Base-by-base conservation (phyloP, 2,329 filamentous ascomycete genomes). In the Paecilomyces sp. region DNA sequence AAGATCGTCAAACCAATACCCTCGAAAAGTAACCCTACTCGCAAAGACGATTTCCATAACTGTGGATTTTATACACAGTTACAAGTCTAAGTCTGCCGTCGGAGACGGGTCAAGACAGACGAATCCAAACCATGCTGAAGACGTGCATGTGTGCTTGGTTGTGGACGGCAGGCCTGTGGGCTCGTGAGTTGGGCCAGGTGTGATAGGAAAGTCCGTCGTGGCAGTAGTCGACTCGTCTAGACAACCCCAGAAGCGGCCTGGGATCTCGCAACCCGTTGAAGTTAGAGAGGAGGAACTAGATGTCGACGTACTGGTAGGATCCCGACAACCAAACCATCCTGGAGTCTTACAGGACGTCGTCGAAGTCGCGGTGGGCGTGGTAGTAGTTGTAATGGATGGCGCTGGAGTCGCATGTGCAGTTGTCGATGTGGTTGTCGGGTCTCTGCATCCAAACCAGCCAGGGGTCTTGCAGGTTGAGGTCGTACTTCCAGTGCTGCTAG, bases 211-310 rank as follows among this genome's bases (percentile, higher is more conserved):
- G 25, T n/a, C 6, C 9, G 52, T 58, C 11, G 47, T 56, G 15
- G 59, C 30, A 18, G 63, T 70, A 2, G 75, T 70, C 2, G 71
- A 68, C 18, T 72, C 58, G 67, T 82, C 76, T 63, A 75, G 71
- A 65, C 84, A 86, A 3, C 83, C 83, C 79, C 81, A 85, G 68
- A 86, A 83, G 54, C 76, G 70, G 3, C 84, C 83, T 1, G 83
- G 84, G 1, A 77, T 81, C 57, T 78, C 66, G 64, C 83, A 86
- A 1, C 61, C 63, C 0, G 65, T 65, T 3, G 70, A 62, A 15
- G 66, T 67, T 4, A 60, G 53, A 24, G 61, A 56, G 22, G 63
- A 64, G 5, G 66, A 64, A 11, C 63, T 66, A 34, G 63, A 61
- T 58, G 60, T 62, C 15, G 71, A 62, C 7, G 61, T 68, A 31